Percentiles rank a stretch among this genome's conserved stretches.
Conservation (phyloP, 352 stramenopile genomes). For the Phytophthora citricola region DNA sequence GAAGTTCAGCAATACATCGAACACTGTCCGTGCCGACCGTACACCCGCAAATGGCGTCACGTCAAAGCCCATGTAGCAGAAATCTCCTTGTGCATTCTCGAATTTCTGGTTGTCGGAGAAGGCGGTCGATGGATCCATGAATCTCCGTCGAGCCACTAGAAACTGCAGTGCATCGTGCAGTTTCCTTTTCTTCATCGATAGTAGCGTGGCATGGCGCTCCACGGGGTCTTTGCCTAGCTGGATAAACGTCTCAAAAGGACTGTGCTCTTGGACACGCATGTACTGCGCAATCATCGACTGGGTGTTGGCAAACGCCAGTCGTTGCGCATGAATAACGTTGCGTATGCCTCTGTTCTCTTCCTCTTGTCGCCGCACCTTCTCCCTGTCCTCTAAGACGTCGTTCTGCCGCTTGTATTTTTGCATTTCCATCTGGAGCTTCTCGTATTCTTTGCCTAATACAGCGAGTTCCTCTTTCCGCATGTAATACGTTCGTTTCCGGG, state of each 20-base stretch:
- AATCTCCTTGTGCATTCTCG: slow-evolving; percentile 46
- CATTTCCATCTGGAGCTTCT: slow-evolving; percentile 30
- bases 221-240: slow-evolving; percentile 38
- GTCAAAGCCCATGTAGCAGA: slow-evolving; percentile 56
- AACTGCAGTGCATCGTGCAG: slow-evolving; percentile 45
- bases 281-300: slow-evolving; percentile 50
- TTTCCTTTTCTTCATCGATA: slow-evolving; percentile 48
- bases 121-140: slow-evolving; percentile 39
- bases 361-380: slow-evolving; percentile 26
- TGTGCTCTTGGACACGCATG: slow-evolving; percentile 47
- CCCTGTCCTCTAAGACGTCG: slow-evolving; percentile 30
- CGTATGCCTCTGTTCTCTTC: slow-evolving; percentile 39
- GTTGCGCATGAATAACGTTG: slow-evolving; percentile 40
- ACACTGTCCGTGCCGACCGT: slow-evolving; percentile 38
- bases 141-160: slow-evolving; percentile 36
- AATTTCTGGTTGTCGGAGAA: slow-evolving; percentile 57
- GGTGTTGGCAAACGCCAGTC: slow-evolving; percentile 47
- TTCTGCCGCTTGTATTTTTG: slow-evolving; percentile 28
- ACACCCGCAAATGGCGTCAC: slow-evolving; percentile 54
- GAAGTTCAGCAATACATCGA: slow-evolving; percentile 56
- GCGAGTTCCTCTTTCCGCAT: slow-evolving; percentile 53
- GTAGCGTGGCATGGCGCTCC: slow-evolving; percentile 39
- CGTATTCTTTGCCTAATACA: slow-evolving; percentile 32
- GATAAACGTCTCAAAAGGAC: slow-evolving; percentile 51
- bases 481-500: slow-evolving; percentile 55